Conservation (phyloP, 2,329 filamentous ascomycete genomes). For the Aspergillus pseudotamarii region DNA sequence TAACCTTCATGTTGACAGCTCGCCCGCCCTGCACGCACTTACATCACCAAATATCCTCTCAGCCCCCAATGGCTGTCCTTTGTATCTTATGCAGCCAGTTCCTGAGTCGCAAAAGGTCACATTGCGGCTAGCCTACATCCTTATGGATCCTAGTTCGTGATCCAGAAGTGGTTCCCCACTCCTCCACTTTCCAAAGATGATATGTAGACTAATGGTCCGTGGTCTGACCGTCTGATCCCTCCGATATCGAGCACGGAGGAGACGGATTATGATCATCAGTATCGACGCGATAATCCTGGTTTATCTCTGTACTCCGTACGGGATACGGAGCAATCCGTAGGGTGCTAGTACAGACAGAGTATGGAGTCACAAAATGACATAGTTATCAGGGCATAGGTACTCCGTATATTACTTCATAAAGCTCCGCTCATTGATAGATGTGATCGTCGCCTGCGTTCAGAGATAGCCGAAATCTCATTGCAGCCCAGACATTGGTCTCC, state of each 20-base stretch:
- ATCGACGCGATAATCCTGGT: background rate
- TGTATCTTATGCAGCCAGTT: background rate
- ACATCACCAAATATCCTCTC: constrained; percentile 13
- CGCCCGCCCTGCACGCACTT: constrained; percentile 4
- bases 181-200: constrained; percentile 21
- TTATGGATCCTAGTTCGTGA: constrained; percentile 6
- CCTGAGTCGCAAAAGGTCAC: constrained; percentile 8
- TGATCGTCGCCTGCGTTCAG: background rate
- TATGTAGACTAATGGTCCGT: constrained; percentile 11
- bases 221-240: constrained; percentile 17
- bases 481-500: background rate
- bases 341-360: background rate
- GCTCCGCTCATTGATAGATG: background rate
- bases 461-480: background rate
- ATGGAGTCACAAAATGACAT: background rate
- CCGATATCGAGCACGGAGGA: constrained; percentile 5
- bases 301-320: constrained; percentile 1
- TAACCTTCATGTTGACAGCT: constrained; percentile 12
- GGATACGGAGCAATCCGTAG: constrained; percentile 1
- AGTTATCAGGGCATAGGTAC: background rate
- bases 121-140: constrained; percentile 8
- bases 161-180: constrained; percentile 20
- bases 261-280: background rate
- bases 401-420: background rate
- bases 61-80: background rate